Conservation (phyloP, 129 eudicot species). For the Arctium lappa region DNA sequence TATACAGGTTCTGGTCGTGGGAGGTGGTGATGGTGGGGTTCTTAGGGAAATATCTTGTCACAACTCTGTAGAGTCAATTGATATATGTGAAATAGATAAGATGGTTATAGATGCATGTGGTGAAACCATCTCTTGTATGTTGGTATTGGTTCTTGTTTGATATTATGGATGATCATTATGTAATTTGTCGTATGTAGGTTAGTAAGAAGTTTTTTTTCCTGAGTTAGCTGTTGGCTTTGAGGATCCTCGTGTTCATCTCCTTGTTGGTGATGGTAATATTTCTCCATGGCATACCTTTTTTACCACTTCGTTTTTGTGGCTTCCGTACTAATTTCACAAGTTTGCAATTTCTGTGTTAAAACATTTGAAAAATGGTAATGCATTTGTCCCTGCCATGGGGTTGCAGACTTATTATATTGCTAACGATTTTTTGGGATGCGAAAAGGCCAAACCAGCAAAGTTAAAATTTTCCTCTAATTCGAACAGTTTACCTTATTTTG, state of each 20-base stretch:
- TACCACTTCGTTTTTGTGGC: neutral
- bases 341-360: neutral
- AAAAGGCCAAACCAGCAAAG: conserved; percentile 79
- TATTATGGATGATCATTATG: neutral
- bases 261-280: conserved; percentile 89
- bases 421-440: conserved; percentile 87
- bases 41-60: conserved; percentile 90
- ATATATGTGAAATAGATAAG: conserved; percentile 88
- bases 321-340: neutral
- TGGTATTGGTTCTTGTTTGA: neutral
- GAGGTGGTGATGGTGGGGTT: conserved; percentile 99
- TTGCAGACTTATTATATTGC: conserved; percentile 89
- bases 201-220: conserved; percentile 76
- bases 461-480: conserved; percentile 40
- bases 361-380: no score
- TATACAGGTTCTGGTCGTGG: conserved; percentile 85
- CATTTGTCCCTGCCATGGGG: conserved; percentile 73
- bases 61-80: conserved; percentile 77
- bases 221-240: conserved; percentile 90
- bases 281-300: neutral
- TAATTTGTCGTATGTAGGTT: conserved; percentile 49
- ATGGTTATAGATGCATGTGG: conserved; percentile 37
- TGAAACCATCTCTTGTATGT: conserved; percentile 4
- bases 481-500: conserved; percentile 46
- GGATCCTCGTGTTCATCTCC: conserved; percentile 92